Evolutionary conservation across 1,284 basidiomycete genomes (phyloP).

Genomic region (Megacollybia platyphylla): DNA sequence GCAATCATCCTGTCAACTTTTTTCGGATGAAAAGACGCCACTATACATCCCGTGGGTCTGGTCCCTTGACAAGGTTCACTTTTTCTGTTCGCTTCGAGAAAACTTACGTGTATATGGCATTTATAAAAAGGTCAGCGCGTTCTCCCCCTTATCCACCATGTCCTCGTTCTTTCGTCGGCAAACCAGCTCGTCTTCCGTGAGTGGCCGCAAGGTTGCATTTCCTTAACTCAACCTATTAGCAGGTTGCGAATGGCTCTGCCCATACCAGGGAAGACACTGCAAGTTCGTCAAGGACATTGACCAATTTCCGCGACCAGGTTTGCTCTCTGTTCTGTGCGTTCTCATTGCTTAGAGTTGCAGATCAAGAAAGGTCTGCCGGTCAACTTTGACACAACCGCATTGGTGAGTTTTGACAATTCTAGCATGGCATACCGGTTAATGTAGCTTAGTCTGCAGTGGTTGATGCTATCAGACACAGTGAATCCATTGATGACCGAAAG

Average conservation of each 20-base stretch:
- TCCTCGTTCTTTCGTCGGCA: no score
- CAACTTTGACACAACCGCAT: background rate
- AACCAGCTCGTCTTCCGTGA: no score
- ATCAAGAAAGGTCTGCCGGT: conserved; percentile 5
- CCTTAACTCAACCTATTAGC: no score
- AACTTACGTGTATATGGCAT: no score
- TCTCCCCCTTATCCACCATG: no score
- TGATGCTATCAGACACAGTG: conserved; percentile 43
- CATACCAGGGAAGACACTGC: background rate
- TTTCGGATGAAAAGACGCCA: no score
- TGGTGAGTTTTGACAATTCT: background rate
- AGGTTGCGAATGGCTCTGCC: background rate
- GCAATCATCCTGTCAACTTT: no score
- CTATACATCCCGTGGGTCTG: no score
- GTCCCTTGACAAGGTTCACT: no score
- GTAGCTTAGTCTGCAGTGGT: conserved; percentile 31
- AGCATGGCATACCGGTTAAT: background rate
- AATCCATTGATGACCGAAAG: conserved; percentile 54
- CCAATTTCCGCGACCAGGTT: conserved; percentile 3
- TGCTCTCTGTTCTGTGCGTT: background rate
- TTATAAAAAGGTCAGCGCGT: no score
- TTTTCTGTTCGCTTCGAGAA: no score
- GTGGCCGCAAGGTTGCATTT: no score
- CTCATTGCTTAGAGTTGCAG: conserved; percentile 1
- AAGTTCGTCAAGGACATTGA: background rate